These are phyloP conservation scores for Cystobasidium ongulense DNA, from an alignment of 768 basidiomycete genomes.

Conservation along the genomic window DNA sequence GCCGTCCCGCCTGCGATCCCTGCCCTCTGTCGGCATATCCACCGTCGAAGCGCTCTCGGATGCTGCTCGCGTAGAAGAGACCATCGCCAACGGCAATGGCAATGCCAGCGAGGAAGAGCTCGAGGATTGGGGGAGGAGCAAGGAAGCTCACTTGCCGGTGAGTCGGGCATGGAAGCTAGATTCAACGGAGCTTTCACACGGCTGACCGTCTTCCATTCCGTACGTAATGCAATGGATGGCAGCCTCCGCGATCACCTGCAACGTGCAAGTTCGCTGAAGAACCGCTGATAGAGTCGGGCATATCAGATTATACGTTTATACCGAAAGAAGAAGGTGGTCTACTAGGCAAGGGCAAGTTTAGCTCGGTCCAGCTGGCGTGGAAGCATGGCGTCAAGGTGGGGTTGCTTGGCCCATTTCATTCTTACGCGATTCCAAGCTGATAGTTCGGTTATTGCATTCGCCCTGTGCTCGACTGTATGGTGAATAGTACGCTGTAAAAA, in stretches of 20 bases:
- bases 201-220: neutral
- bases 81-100: neutral
- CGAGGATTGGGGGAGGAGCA: neutral
- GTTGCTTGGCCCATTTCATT: neutral
- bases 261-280: conserved; percentile 22
- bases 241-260: neutral
- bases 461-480: neutral
- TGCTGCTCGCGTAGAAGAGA: too few species aligned
- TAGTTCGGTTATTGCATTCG: neutral
- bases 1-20: conserved; percentile 4
- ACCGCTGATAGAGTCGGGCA: conserved; percentile 19
- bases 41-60: conserved; percentile 6
- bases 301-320: conserved; percentile 34
- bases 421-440: neutral
- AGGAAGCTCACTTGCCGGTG: conserved; percentile 10
- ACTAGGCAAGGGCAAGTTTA: conserved; percentile 49
- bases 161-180: neutral
- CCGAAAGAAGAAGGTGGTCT: conserved; percentile 29
- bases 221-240: neutral
- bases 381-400: conserved; percentile 44
- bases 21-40: conserved; percentile 10
- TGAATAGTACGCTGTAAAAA: conserved; percentile 48
- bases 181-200: neutral
- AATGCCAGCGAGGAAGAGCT: neutral
- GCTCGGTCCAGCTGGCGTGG: conserved; percentile 46